A percentile compares a stretch with the other conserved stretches of the same genome.
Evolutionary conservation across 495 filamentous ascomycete genomes (phyloP).

Genomic region (Cryomyces minteri): DNA sequence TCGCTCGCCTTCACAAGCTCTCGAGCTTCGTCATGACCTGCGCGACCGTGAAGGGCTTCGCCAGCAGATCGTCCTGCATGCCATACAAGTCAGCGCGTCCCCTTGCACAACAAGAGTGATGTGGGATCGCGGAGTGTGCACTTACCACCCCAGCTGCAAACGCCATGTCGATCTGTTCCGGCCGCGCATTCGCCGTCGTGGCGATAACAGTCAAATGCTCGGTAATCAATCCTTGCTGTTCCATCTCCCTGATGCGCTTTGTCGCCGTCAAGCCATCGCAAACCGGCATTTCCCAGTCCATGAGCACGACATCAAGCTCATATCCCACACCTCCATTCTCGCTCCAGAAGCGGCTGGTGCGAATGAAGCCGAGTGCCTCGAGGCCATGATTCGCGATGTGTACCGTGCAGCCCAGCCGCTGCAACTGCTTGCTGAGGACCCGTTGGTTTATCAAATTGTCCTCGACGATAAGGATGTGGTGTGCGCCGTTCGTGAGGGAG

Average conservation of each 20-base stretch:
- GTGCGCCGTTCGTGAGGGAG: background rate
- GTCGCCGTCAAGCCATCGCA: slow-evolving; percentile 8
- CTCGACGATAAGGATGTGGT: slow-evolving; percentile 5
- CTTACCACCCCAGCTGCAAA: slow-evolving; percentile 3
- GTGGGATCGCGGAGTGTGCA: background rate
- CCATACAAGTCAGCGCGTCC: background rate
- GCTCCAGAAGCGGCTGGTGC: background rate
- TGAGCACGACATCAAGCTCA: background rate
- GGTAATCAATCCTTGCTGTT: slow-evolving; percentile 1
- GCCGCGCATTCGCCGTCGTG: slow-evolving; percentile 7
- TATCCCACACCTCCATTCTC: background rate
- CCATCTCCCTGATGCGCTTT: slow-evolving; percentile 1
- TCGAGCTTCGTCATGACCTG: too few relatives aligned
- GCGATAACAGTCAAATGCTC: slow-evolving; percentile 9
- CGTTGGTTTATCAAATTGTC: slow-evolving; percentile 11
- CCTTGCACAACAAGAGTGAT: background rate
- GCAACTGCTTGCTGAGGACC: slow-evolving; percentile 5
- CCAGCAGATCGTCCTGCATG: slow-evolving; percentile 1
- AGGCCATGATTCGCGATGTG: slow-evolving; percentile 8
- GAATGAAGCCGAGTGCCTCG: slow-evolving; percentile 3
- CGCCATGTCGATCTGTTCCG: slow-evolving; percentile 4
- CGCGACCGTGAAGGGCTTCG: slow-evolving; percentile 2
- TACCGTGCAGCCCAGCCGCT: slow-evolving; percentile 1
- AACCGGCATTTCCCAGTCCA: slow-evolving; percentile 10
- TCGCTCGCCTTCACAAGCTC: too few relatives aligned